Percentiles rank a stretch among this genome's conserved stretches.
Conservation (phyloP, 768 basidiomycete genomes). For the Hericium rajendrae region DNA sequence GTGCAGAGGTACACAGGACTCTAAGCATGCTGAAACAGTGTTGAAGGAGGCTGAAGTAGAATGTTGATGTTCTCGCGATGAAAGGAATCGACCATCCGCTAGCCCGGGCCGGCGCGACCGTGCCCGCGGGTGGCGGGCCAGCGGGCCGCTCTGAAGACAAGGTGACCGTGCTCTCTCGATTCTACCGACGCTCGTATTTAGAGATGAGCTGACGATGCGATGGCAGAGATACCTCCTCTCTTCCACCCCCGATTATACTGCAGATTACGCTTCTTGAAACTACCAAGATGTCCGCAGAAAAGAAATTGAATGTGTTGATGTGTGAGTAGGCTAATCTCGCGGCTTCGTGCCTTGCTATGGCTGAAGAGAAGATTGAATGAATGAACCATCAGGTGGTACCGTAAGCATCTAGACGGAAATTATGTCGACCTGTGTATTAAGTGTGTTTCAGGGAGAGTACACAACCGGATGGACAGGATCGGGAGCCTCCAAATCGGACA, state of each 20-base stretch:
- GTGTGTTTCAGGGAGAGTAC: conserved; percentile 55
- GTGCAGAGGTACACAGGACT: too few relatives aligned
- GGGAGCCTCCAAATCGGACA: conserved; percentile 91
- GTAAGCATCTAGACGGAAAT: conserved; percentile 19
- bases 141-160: too few relatives aligned
- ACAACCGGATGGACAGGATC: conserved; percentile 91
- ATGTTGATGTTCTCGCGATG: too few relatives aligned
- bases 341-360: neutral
- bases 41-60: too few relatives aligned
- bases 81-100: too few relatives aligned
- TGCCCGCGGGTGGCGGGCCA: too few relatives aligned
- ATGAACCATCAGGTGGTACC: conserved; percentile 31
- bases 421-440: conserved; percentile 11
- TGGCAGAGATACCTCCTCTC: neutral
- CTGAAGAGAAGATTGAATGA: neutral
- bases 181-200: neutral
- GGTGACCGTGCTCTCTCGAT: too few relatives aligned
- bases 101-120: too few relatives aligned
- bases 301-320: conserved; percentile 68
- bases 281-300: conserved; percentile 30
- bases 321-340: conserved; percentile 36
- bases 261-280: too few relatives aligned
- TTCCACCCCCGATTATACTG: too few relatives aligned
- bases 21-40: too few relatives aligned
- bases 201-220: neutral